These are phyloP conservation scores for Caloboletus inedulis DNA, from an alignment of 1,284 basidiomycete genomes.

Conservation along the genomic window DNA sequence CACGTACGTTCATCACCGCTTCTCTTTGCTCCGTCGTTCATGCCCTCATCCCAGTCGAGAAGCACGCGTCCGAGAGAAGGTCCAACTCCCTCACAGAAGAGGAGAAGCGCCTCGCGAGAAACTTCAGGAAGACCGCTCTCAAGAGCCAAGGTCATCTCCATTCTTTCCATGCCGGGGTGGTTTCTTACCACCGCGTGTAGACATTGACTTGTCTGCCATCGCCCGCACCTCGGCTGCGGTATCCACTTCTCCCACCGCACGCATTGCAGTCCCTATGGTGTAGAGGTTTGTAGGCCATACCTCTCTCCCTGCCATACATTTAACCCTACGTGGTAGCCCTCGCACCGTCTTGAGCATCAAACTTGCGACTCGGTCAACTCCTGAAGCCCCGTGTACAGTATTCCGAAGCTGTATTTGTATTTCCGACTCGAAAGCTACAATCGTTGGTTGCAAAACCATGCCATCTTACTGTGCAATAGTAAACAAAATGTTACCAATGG, in stretches of 20 bases:
- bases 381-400: conserved; percentile 15
- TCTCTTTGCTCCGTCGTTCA: conserved; percentile 17
- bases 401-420: conserved; percentile 25
- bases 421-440: not conserved
- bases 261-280: conserved; percentile 37
- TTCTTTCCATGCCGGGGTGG: not conserved
- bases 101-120: conserved; percentile 59
- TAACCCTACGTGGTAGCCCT: not conserved
- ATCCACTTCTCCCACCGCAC: conserved; percentile 56
- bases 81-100: conserved; percentile 54
- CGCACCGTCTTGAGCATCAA: not conserved
- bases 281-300: conserved; percentile 34
- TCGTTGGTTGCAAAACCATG: not conserved
- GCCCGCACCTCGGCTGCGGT: conserved; percentile 78
- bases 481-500: conserved; percentile 3
- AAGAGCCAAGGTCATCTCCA: conserved; percentile 52
- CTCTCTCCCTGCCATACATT: not conserved
- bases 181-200: conserved; percentile 30
- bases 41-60: conserved; percentile 4
- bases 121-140: conserved; percentile 66
- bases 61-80: conserved; percentile 27
- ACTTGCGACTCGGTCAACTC: not conserved
- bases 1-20: conserved; percentile 18
- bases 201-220: conserved; percentile 71
- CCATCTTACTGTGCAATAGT: conserved; percentile 8